These are phyloP conservation scores for Clausena lansium DNA, from an alignment of 345 rosid genomes.

Conservation along the genomic window DNA sequence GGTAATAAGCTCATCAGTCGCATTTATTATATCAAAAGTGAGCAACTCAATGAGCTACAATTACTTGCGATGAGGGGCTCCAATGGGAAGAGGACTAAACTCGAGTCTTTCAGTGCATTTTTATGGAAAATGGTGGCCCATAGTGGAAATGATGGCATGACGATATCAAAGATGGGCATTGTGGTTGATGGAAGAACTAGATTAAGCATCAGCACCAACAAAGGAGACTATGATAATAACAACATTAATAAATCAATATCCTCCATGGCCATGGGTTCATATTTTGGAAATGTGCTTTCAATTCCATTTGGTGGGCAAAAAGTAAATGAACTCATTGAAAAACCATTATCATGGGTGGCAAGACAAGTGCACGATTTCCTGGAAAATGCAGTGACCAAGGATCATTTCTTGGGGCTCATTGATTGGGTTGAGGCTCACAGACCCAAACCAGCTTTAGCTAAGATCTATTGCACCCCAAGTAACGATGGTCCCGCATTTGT, in stretches of 20 bases:
- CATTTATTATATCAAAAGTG: conserved; percentile 43
- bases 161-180: conserved; percentile 51
- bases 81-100: conserved; percentile 44
- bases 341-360: conserved; percentile 55
- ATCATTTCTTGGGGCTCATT: conserved; percentile 68
- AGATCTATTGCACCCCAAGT: conserved; percentile 40
- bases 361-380: conserved; percentile 51
- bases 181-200: conserved; percentile 69
- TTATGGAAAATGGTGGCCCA: conserved; percentile 67
- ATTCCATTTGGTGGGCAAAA: conserved; percentile 48
- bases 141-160: conserved; percentile 12
- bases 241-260: too few species aligned
- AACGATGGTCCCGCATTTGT: conserved; percentile 61
- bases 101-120: conserved; percentile 64
- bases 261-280: conserved; percentile 24
- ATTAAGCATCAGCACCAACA: conserved; percentile 14
- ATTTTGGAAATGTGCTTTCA: conserved; percentile 72
- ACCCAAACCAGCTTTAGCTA: conserved; percentile 50
- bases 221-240: background rate
- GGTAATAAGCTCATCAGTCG: conserved; percentile 47
- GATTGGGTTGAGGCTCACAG: conserved; percentile 77
- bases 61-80: conserved; percentile 32
- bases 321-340: conserved; percentile 34
- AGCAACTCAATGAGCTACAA: conserved; percentile 37
- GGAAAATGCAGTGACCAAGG: conserved; percentile 36